A percentile compares a stretch with the other conserved stretches of the same genome.
Evolutionary conservation across 2,329 filamentous ascomycete genomes (phyloP).

Genomic region (Colletotrichum abscissum): DNA sequence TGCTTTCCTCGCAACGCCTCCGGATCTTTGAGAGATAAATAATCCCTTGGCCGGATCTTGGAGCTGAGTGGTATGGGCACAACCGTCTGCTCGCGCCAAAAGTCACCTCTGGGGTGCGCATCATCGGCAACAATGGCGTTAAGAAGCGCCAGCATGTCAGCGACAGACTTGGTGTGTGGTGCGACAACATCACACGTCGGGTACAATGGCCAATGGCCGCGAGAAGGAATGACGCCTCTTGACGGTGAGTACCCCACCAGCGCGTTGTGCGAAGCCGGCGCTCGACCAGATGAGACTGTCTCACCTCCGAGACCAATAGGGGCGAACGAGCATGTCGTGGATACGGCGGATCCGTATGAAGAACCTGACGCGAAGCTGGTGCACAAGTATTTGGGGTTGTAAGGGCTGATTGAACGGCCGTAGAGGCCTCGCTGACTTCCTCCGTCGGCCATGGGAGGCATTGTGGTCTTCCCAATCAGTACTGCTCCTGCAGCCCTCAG

Average conservation of each 20-base stretch:
- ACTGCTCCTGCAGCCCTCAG: conserved; percentile 62
- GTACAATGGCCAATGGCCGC: conserved; percentile 64
- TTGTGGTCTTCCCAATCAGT: conserved; percentile 65
- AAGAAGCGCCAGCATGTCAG: conserved; percentile 53
- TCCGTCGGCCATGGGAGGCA: conserved; percentile 67
- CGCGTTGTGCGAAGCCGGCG: conserved; percentile 63
- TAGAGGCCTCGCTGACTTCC: conserved; percentile 66
- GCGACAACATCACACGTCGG: conserved; percentile 64
- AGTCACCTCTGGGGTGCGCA: conserved; percentile 51
- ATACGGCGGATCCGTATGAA: conserved; percentile 63
- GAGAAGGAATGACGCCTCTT: conserved; percentile 57
- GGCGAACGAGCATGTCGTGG: conserved; percentile 59
- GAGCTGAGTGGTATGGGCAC: conserved; percentile 51
- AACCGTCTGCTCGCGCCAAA: conserved; percentile 63
- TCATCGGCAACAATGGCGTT: conserved; percentile 59
- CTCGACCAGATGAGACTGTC: conserved; percentile 63
- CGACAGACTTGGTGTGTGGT: conserved; percentile 59
- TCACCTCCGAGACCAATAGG: conserved; percentile 63
- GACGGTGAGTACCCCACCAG: conserved; percentile 65
- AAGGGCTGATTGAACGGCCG: conserved; percentile 63
- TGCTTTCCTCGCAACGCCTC: conserved; percentile 54
- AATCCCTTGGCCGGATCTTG: conserved; percentile 46
- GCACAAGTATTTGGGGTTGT: conserved; percentile 61
- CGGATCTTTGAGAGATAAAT: conserved; percentile 43
- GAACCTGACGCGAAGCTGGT: conserved; percentile 65